Evolutionary conservation across 257 asterid species (phyloP).

Genomic region (Misopates orontium): DNA sequence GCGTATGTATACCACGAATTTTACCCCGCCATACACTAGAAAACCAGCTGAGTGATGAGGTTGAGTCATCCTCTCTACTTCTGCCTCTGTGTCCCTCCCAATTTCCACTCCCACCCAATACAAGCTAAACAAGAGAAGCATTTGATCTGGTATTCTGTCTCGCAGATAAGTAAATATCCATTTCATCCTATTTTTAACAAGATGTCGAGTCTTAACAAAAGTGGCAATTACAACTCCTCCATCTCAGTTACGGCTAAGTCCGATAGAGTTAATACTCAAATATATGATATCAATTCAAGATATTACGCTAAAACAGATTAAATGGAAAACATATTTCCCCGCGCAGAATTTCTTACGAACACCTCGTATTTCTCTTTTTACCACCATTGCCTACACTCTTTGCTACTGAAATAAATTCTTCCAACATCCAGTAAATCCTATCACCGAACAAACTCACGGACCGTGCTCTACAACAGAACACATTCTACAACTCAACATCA

Average conservation of each 20-base stretch:
- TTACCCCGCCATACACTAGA: no score
- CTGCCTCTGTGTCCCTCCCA: neutral
- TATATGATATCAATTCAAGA: conserved; percentile 6
- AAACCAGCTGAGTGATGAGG: neutral
- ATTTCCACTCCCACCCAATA: neutral
- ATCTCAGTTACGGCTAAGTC: neutral
- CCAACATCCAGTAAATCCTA: conserved; percentile 12
- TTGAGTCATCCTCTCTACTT: neutral
- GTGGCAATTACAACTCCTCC: neutral
- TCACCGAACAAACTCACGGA: neutral
- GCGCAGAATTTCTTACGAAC: neutral
- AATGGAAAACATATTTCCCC: neutral
- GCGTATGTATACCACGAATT: neutral
- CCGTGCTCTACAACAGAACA: neutral
- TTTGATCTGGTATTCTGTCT: neutral
- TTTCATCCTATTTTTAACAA: neutral
- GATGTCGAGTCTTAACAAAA: neutral
- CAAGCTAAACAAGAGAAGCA: neutral
- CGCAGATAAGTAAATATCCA: neutral
- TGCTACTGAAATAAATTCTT: neutral
- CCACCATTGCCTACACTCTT: conserved; percentile 14
- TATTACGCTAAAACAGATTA: neutral
- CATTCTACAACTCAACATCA: conserved; percentile 5
- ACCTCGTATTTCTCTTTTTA: neutral
- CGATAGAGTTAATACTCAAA: neutral